These are phyloP conservation scores for Coemansia sp. DNA, from an alignment of 192 early-diverging fungal species.

Conservation along the genomic window DNA sequence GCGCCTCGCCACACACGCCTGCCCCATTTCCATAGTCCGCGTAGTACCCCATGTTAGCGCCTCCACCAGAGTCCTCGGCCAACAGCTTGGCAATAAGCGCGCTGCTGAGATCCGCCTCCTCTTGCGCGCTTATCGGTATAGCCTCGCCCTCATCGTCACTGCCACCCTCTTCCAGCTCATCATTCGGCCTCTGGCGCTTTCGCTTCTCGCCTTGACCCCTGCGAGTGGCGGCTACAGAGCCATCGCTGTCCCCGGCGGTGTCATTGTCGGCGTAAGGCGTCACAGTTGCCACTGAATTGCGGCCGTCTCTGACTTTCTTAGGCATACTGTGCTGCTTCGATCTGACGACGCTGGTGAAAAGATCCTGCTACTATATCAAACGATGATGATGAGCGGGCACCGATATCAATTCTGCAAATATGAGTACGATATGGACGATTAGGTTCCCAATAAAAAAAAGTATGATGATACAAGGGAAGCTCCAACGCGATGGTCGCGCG, in stretches of 20 bases:
- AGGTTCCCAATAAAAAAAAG: background rate
- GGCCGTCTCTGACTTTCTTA: background rate
- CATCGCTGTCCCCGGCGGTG: background rate
- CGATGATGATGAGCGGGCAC: background rate
- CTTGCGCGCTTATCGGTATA: slow-evolving; percentile 60
- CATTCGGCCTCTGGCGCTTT: background rate
- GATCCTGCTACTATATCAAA: background rate
- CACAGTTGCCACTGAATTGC: background rate
- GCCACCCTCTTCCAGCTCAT: background rate
- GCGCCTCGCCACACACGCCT: slow-evolving; percentile 36
- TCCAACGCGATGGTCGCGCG: background rate
- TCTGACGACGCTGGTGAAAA: background rate
- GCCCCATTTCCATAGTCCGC: slow-evolving; percentile 48
- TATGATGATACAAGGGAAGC: background rate
- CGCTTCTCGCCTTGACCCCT: background rate
- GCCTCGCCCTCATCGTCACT: slow-evolving; percentile 6
- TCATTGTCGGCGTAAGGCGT: background rate
- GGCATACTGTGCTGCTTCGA: background rate
- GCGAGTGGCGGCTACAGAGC: background rate
- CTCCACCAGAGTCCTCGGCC: slow-evolving; percentile 65
- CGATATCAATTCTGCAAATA: background rate
- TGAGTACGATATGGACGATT: background rate
- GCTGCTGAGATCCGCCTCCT: slow-evolving; percentile 81
- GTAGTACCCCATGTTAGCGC: slow-evolving; percentile 59
- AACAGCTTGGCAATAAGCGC: slow-evolving; percentile 80